A percentile compares a stretch with the other conserved stretches of the same genome.
Conservation (phyloP, 2,329 filamentous ascomycete genomes). For the Chaetothyriales sp. region DNA sequence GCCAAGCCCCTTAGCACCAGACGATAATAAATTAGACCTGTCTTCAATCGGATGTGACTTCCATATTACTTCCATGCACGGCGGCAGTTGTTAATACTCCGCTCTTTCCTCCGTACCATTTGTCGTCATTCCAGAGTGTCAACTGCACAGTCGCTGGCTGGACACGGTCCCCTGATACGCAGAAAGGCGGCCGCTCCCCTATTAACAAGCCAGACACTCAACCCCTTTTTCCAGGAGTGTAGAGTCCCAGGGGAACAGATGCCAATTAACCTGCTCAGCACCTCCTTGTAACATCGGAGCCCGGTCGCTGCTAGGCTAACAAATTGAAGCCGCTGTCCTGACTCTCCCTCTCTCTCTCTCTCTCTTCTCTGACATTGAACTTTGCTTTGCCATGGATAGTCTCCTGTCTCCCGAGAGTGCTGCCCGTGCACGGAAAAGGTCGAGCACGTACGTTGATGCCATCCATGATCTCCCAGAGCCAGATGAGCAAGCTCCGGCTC, state of each 20-base stretch:
- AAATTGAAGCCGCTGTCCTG: not conserved
- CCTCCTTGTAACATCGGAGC: not conserved
- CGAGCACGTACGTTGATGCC: constrained; percentile 90
- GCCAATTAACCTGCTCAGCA: not conserved
- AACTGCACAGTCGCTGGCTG: too few relatives aligned
- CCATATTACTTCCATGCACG: too few relatives aligned
- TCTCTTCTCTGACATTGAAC: not conserved
- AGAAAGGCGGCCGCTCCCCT: too few relatives aligned
- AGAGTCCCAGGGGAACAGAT: not conserved
- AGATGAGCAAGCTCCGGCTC: constrained; percentile 74
- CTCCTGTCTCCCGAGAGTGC: constrained; percentile 69
- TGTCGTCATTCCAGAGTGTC: too few relatives aligned
- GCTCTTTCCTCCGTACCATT: too few relatives aligned
- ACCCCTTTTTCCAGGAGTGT: too few relatives aligned
- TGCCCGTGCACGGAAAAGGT: constrained; percentile 77
- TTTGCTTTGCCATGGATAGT: constrained; percentile 30
- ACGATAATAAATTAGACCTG: too few relatives aligned
- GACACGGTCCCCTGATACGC: too few relatives aligned
- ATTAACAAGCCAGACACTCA: too few relatives aligned
- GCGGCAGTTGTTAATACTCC: too few relatives aligned
- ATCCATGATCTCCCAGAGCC: constrained; percentile 87
- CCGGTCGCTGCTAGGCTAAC: not conserved
- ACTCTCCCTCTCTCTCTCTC: too few relatives aligned
- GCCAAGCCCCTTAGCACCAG: not conserved
- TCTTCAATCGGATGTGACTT: too few relatives aligned